Evolutionary conservation across 352 stramenopile genomes (phyloP).

Genomic region (Phytophthora ohioensis): DNA sequence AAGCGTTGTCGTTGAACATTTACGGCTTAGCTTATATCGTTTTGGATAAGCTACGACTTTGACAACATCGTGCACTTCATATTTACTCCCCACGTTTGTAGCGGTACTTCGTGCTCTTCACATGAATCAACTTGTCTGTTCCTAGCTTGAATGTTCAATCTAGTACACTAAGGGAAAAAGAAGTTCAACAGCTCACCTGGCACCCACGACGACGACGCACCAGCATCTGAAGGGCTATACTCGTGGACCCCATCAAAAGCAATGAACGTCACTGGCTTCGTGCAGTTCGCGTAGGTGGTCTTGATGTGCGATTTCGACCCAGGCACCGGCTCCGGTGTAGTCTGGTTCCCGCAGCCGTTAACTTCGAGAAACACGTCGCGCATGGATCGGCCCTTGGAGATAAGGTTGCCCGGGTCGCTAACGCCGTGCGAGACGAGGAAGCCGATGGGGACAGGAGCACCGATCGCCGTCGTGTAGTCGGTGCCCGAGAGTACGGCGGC

Average conservation of each 20-base stretch:
- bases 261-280: conserved; percentile 37
- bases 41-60: too few relatives aligned
- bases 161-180: conserved; percentile 26
- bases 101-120: too few relatives aligned
- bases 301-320: conserved; percentile 46
- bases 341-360: conserved; percentile 43
- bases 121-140: too few relatives aligned
- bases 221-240: conserved; percentile 35
- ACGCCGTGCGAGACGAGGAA: conserved; percentile 37
- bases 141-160: neutral
- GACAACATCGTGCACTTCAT: too few relatives aligned
- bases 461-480: conserved; percentile 32
- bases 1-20: too few relatives aligned
- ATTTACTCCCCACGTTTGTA: too few relatives aligned
- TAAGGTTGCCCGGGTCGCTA: conserved; percentile 40
- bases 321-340: conserved; percentile 21
- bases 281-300: conserved; percentile 47
- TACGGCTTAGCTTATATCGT: too few relatives aligned
- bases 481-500: conserved; percentile 36
- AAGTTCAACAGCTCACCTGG: conserved; percentile 40
- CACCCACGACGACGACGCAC: conserved; percentile 29
- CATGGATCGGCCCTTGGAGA: conserved; percentile 32
- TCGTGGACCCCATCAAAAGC: conserved; percentile 46
- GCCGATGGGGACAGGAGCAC: conserved; percentile 31
- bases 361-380: conserved; percentile 41